These are phyloP conservation scores for Neurospora discreta DNA, from an alignment of 495 filamentous ascomycete species.

Conservation along the genomic window DNA sequence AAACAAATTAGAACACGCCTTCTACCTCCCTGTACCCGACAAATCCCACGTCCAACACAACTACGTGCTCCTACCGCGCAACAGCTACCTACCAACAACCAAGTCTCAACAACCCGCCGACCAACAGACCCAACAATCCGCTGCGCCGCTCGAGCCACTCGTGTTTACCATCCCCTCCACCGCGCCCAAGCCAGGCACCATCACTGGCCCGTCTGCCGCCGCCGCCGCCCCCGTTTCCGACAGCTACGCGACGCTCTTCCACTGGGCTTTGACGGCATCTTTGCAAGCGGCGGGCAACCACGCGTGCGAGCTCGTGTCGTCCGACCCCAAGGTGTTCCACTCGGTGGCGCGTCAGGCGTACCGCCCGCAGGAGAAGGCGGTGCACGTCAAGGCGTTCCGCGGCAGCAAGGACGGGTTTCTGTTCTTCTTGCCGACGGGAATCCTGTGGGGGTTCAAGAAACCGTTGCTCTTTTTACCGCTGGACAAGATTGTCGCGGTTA, in stretches of 20 bases:
- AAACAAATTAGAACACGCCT: conserved; percentile 49
- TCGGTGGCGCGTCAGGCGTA: conserved; percentile 71
- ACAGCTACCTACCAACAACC: conserved; percentile 34
- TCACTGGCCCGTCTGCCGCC: conserved; percentile 31
- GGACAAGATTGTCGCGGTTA: conserved; percentile 64
- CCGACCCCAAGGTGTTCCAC: conserved; percentile 65
- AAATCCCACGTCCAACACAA: conserved; percentile 82
- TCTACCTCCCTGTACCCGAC: conserved; percentile 82
- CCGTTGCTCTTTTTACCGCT: conserved; percentile 80
- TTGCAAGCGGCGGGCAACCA: conserved; percentile 44
- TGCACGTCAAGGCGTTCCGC: conserved; percentile 80
- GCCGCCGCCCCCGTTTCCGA: conserved; percentile 44
- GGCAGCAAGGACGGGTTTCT: conserved; percentile 94
- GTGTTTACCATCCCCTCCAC: conserved; percentile 73
- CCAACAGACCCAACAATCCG: conserved; percentile 22
- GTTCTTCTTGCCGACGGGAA: conserved; percentile 77
- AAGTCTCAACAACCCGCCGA: conserved; percentile 11
- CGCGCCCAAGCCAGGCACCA: conserved; percentile 52
- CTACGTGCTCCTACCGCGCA: conserved; percentile 75
- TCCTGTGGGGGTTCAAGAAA: conserved; percentile 94
- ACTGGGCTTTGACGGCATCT: conserved; percentile 52
- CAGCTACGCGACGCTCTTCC: conserved; percentile 48
- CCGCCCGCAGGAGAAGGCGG: conserved; percentile 81
- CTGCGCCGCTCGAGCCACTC: conserved; percentile 50
- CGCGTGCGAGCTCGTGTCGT: conserved; percentile 47